These are phyloP conservation scores for Scutellaria barbata DNA, from an alignment of 257 asterid species.

Conservation along the genomic window DNA sequence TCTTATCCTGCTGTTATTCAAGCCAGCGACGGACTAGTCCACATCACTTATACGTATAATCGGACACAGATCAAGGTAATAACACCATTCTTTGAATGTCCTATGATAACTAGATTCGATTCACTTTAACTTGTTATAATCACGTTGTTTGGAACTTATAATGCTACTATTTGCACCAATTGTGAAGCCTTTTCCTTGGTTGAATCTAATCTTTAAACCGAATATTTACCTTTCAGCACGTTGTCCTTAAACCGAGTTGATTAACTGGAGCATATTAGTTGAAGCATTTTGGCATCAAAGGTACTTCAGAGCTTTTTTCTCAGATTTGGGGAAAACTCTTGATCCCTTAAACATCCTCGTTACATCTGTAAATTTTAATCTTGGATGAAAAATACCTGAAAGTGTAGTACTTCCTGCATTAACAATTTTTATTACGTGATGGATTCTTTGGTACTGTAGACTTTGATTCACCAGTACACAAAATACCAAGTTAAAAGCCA, in stretches of 20 bases:
- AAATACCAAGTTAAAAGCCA: no score
- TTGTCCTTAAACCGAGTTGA: conserved; percentile 58
- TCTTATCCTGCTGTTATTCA: conserved; percentile 98
- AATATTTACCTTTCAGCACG: conserved; percentile 54
- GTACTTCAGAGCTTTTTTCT: neutral
- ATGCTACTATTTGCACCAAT: neutral
- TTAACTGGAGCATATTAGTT: conserved; percentile 17
- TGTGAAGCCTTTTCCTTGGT: neutral
- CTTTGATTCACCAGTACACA: no score
- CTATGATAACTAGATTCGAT: neutral
- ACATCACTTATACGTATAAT: conserved; percentile 85
- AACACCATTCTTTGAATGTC: neutral
- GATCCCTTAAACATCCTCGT: no score
- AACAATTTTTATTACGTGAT: no score
- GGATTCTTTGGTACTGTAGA: no score
- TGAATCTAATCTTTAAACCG: conserved; percentile 23
- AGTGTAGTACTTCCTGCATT: no score
- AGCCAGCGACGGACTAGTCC: conserved; percentile 75
- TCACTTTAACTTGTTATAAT: neutral
- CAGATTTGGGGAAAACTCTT: no score
- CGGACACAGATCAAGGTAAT: conserved; percentile 89
- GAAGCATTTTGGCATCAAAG: conserved; percentile 28
- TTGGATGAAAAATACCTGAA: no score
- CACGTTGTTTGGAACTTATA: neutral
- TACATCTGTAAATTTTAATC: no score